Evolutionary conservation across 2,329 filamentous ascomycete genomes (phyloP).

Genomic region (Ascochyta viciae-villosae): DNA sequence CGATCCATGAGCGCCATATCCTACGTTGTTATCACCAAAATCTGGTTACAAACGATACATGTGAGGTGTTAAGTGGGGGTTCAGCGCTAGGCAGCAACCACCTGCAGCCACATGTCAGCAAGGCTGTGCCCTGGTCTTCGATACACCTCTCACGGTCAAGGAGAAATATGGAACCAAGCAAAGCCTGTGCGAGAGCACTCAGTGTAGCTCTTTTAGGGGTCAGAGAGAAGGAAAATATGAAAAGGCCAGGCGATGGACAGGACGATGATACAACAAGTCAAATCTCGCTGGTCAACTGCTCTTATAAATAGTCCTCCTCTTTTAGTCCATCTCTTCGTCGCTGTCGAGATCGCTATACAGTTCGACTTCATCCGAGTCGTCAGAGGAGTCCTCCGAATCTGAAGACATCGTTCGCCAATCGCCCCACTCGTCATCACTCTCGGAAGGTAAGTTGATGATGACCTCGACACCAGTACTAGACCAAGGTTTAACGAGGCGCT

Average conservation of each 20-base stretch:
- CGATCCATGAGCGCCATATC: neutral
- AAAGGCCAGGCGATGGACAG: neutral
- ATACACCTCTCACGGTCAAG: too few species aligned
- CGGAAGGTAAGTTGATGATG: conserved; percentile 10
- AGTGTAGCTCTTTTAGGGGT: too few species aligned
- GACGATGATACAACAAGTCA: neutral
- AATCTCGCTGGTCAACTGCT: neutral
- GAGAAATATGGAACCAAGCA: too few species aligned
- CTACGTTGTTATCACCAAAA: neutral
- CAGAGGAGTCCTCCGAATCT: conserved; percentile 19
- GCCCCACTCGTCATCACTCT: conserved; percentile 8
- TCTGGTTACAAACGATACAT: neutral
- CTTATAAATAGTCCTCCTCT: neutral
- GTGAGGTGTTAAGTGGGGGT: neutral
- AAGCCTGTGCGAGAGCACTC: too few species aligned
- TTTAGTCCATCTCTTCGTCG: neutral
- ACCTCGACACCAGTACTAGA: conserved; percentile 16
- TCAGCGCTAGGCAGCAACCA: neutral
- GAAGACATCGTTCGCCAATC: conserved; percentile 15
- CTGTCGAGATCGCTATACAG: conserved; percentile 18
- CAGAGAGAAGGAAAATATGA: neutral
- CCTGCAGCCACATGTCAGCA: neutral
- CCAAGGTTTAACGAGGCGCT: conserved; percentile 13
- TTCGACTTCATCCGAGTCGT: conserved; percentile 27
- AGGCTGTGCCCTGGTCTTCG: neutral